phyloP scores from a whole-genome alignment of 2,329 filamentous ascomycete genomes.

The Fusarium sp. region DNA sequence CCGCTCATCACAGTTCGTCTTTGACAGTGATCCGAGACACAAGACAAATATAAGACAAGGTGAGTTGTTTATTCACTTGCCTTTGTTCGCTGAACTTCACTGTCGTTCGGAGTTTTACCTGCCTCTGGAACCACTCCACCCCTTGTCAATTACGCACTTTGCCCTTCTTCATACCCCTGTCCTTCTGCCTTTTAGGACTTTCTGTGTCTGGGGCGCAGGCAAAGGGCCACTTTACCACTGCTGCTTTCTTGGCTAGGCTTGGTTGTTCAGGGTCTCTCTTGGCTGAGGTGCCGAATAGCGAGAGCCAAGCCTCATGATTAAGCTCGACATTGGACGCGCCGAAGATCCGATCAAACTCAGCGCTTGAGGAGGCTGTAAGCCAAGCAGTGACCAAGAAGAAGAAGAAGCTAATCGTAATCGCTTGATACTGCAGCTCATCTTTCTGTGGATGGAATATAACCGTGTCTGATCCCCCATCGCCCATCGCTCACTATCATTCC shows the following conservation, averaged over 20 bases:
- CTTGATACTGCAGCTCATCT: conserved; percentile 31
- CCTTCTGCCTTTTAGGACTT: neutral
- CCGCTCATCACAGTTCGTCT: conserved; percentile 6
- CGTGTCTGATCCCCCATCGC: conserved; percentile 31
- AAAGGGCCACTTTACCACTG: conserved; percentile 23
- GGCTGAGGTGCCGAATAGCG: conserved; percentile 40
- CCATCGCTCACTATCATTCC: conserved; percentile 14
- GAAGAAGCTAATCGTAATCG: conserved; percentile 29
- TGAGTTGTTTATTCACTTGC: conserved; percentile 9
- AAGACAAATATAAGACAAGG: neutral
- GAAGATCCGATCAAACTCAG: conserved; percentile 44
- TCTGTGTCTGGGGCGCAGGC: conserved; percentile 27
- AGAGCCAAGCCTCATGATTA: conserved; percentile 36
- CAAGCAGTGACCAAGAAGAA: conserved; percentile 32
- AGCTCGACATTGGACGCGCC: conserved; percentile 35
- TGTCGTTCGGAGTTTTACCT: conserved; percentile 6
- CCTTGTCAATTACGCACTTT: conserved; percentile 28
- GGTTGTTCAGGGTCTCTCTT: conserved; percentile 30
- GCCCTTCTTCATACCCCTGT: conserved; percentile 15
- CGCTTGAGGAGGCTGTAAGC: conserved; percentile 27
- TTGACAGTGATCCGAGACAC: conserved; percentile 19
- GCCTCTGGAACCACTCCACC: conserved; percentile 29
- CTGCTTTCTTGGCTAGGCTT: conserved; percentile 9
- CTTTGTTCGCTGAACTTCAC: neutral
- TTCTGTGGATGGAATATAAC: conserved; percentile 38